phyloP scores from a whole-genome alignment of 345 rosid species.

The Salix suchowensis region DNA sequence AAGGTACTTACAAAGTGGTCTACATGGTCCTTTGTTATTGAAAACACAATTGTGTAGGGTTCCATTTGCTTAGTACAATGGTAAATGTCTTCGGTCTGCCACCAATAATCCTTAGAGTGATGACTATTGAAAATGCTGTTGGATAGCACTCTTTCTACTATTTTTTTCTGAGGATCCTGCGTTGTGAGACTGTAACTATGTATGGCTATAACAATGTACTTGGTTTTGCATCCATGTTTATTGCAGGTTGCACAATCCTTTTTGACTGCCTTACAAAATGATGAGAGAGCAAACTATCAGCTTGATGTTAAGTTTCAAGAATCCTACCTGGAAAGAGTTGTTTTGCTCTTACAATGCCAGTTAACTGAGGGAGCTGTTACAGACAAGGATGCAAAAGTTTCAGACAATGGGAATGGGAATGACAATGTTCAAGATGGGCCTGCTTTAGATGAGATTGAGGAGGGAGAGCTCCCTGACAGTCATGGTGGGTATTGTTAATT shows the following conservation, averaged over 20 bases:
- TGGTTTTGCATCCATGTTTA: neutral
- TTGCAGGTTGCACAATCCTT: constrained; percentile 89
- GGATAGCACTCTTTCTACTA: neutral
- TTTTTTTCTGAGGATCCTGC: neutral
- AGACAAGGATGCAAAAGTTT: constrained; percentile 44
- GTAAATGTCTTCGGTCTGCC: no score
- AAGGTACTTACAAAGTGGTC: constrained; percentile 46
- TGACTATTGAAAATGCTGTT: neutral
- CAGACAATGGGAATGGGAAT: constrained; percentile 35
- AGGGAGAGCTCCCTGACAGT: constrained; percentile 94
- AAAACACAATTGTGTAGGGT: neutral
- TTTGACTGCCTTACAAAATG: constrained; percentile 83
- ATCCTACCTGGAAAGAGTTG: constrained; percentile 72
- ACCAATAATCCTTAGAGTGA: no score
- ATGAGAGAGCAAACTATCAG: constrained; percentile 88
- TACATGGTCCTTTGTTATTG: constrained; percentile 9
- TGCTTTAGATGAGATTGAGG: constrained; percentile 72
- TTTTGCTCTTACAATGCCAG: constrained; percentile 76
- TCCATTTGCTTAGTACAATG: no score
- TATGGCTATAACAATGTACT: neutral
- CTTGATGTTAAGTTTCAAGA: constrained; percentile 96
- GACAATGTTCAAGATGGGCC: constrained; percentile 27
- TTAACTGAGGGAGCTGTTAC: constrained; percentile 84
- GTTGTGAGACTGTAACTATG: neutral
- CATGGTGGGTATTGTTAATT: constrained; percentile 50